Evolutionary conservation across 106 monocot genomes (phyloP).

Genomic region (Xerophyta viscosa): DNA sequence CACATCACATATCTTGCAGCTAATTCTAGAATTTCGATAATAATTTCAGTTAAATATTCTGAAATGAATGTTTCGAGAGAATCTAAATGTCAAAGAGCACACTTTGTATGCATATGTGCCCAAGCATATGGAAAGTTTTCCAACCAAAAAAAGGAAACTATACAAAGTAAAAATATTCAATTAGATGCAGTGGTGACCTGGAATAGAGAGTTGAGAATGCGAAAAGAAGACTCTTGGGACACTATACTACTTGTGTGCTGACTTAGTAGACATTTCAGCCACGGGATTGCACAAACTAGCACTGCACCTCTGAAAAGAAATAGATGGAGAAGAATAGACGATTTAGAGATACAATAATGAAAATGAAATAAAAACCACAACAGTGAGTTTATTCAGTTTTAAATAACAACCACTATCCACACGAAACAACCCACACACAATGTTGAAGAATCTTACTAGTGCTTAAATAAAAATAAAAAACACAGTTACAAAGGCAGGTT

Average conservation of each 20-base stretch:
- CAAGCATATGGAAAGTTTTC: too few species aligned
- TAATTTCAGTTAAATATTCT: too few species aligned
- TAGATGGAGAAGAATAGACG: background rate
- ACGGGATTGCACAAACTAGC: conserved; percentile 56
- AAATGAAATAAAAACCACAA: background rate
- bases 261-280: conserved; percentile 58
- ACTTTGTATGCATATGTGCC: too few species aligned
- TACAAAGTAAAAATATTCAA: background rate
- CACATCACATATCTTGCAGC: too few species aligned
- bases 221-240: conserved; percentile 60
- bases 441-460: too few species aligned
- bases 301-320: conserved; percentile 54
- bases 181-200: conserved; percentile 30
- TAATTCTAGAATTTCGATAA: too few species aligned
- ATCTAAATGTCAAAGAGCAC: too few species aligned
- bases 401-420: too few species aligned
- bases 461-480: too few species aligned
- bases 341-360: background rate
- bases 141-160: background rate
- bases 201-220: conserved; percentile 54
- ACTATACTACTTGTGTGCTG: conserved; percentile 72
- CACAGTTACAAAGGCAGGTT: too few species aligned
- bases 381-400: background rate
- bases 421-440: too few species aligned
- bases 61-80: too few species aligned